Base-by-base conservation (phyloP, 768 basidiomycete species). In the Kwoniella dendrophila region DNA sequence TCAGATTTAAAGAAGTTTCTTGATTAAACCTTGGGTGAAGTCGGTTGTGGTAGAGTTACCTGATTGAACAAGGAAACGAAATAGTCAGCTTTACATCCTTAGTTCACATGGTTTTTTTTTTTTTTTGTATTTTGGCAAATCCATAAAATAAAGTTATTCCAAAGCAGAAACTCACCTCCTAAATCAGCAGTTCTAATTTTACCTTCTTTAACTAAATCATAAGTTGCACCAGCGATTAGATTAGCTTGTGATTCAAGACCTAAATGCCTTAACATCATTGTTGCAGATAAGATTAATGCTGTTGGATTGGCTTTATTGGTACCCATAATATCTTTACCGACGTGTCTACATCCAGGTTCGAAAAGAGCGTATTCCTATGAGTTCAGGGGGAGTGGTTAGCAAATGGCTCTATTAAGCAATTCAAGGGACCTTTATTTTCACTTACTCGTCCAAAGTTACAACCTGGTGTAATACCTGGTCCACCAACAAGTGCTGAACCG, bases 401-500 rank as follows among this genome's bases (percentile, higher is more conserved):
- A n/a, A n/a, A n/a, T n/a, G n/a, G n/a, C n/a, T n/a, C n/a, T n/a
- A n/a, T n/a, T n/a, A n/a, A n/a, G n/a, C n/a, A n/a, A n/a, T n/a
- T n/a, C n/a, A n/a, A n/a, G n/a, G n/a, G n/a, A n/a, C 8, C 33
- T 24, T 40, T 18, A 45, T 40, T 11, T 4, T 18, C 75, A 82
- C 82, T 68, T 71, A 92, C 91, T 57, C 91, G 85, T 73, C 96
- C 96, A 71, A 99, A 89, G 80, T 98, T 98, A 83, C 93, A 95
- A 18, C 96, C 96, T 8, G 96, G 94, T 24, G 98, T 95, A 71
- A 98, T 87, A 75, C 96, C 96, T 38, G 95, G 96, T 40, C 96
- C 96, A 75, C 96, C 96, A 40, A 99, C 95, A 22, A 99, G 88
- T 22, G 95, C 96, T 34, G 96, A 93, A 72, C 96, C 95, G 66